Conservation (phyloP, 2,329 filamentous ascomycete genomes). For the Monosporascus sp. region DNA sequence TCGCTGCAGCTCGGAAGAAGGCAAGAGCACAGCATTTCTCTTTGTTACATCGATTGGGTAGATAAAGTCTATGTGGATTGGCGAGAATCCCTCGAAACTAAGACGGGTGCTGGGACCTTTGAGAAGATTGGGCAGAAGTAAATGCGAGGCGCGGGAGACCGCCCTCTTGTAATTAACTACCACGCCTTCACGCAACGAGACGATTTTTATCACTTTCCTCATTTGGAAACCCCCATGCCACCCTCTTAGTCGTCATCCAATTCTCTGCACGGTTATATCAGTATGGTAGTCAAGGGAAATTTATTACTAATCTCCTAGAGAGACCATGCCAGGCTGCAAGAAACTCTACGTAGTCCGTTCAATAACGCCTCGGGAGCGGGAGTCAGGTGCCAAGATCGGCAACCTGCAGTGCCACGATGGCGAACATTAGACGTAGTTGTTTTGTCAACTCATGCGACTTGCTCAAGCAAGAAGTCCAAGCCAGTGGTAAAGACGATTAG, state of each 20-base stretch:
- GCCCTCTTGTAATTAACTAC: background rate
- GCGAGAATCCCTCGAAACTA: background rate
- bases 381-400: background rate
- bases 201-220: background rate
- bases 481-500: too few species aligned
- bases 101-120: background rate
- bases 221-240: too few species aligned
- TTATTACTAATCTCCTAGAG: too few species aligned
- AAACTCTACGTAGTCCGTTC: too few species aligned
- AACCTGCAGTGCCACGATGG: background rate
- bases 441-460: background rate
- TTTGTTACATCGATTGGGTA: background rate
- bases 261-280: too few species aligned
- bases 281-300: too few species aligned
- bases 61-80: background rate
- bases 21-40: background rate
- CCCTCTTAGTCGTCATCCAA: too few species aligned
- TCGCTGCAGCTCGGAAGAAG: background rate
- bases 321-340: too few species aligned
- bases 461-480: too few species aligned
- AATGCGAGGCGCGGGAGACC: background rate
- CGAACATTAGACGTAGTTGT: background rate
- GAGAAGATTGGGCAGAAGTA: background rate
- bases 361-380: background rate
- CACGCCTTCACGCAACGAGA: background rate